These are phyloP conservation scores for Alternaria rosae DNA, from an alignment of 2,329 filamentous ascomycete species.

Conservation along the genomic window DNA sequence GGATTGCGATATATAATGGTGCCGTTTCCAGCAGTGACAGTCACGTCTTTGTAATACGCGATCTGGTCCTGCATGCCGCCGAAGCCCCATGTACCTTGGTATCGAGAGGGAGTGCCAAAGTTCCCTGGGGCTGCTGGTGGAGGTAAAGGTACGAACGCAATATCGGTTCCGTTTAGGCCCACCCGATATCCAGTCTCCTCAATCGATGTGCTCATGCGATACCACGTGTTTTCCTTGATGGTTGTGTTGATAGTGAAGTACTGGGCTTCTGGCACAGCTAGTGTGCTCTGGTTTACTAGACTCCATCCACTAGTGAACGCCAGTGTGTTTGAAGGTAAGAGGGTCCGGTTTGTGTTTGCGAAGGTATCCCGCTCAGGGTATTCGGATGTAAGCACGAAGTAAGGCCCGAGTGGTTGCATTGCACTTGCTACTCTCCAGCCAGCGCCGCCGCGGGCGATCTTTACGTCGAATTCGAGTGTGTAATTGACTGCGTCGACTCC, in stretches of 20 bases:
- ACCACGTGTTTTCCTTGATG: background rate
- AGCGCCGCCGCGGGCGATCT: background rate
- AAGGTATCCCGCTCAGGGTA: background rate
- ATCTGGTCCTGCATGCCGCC: slow-evolving; percentile 53
- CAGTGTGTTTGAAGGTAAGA: background rate
- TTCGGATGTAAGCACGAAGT: slow-evolving; percentile 4
- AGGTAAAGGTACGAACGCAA: slow-evolving; percentile 1
- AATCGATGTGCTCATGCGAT: background rate
- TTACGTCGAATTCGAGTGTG: background rate
- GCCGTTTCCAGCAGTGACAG: slow-evolving; percentile 10
- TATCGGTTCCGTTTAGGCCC: background rate
- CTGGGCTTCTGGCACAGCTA: background rate
- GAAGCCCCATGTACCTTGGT: slow-evolving; percentile 48
- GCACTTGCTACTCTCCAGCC: background rate
- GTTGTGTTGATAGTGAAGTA: slow-evolving; percentile 1
- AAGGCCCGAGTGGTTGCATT: background rate
- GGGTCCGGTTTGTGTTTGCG: background rate
- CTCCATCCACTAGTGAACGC: background rate
- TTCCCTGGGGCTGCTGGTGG: background rate
- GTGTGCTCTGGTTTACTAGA: slow-evolving; percentile 2
- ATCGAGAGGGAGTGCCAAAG: slow-evolving; percentile 29
- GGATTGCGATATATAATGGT: background rate
- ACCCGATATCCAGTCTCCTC: background rate
- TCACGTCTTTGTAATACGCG: slow-evolving; percentile 46
- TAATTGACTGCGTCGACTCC: background rate